Conservation (phyloP, 805 yeast genomes). For the Sungouiozyma intestinalis region DNA sequence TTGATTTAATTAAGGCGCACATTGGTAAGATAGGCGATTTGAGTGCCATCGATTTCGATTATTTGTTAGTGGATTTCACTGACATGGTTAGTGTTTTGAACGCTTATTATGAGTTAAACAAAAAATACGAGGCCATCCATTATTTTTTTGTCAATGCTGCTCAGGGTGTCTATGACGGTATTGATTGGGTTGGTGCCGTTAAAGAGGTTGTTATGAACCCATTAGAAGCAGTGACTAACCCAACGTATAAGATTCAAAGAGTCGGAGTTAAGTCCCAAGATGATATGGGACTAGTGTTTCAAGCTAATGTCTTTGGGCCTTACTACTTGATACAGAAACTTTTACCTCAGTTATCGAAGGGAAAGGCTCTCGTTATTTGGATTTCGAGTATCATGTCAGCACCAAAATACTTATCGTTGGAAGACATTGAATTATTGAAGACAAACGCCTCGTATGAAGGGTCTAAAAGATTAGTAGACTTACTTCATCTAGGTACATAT, state of each 20-base stretch:
- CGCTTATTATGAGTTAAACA: slow-evolving; percentile 60
- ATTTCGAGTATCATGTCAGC: slow-evolving; percentile 75
- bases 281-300: slow-evolving; percentile 79
- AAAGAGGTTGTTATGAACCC: slow-evolving; percentile 59
- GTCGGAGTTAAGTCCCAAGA: slow-evolving; percentile 69
- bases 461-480: slow-evolving; percentile 77
- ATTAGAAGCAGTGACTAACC: slow-evolving; percentile 75
- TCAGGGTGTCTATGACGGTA: slow-evolving; percentile 76
- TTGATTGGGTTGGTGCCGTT: slow-evolving; percentile 74
- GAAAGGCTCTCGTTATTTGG: slow-evolving; percentile 70
- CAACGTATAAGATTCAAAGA: slow-evolving; percentile 74
- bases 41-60: slow-evolving; percentile 72
- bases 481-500: slow-evolving; percentile 67
- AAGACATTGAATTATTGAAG: slow-evolving; percentile 63
- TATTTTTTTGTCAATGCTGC: slow-evolving; percentile 83
- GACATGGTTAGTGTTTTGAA: slow-evolving; percentile 75
- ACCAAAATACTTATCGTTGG: slow-evolving; percentile 59
- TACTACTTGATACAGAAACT: slow-evolving; percentile 70
- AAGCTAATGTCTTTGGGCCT: slow-evolving; percentile 95
- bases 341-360: slow-evolving; percentile 38
- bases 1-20: slow-evolving; percentile 43
- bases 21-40: slow-evolving; percentile 33
- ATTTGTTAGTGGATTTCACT: slow-evolving; percentile 78
- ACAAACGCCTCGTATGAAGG: slow-evolving; percentile 77
- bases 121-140: slow-evolving; percentile 58